Percentiles rank a stretch among this genome's conserved stretches.
Conservation (phyloP, 2,329 filamentous ascomycete species). For the Cytospora piceae region DNA sequence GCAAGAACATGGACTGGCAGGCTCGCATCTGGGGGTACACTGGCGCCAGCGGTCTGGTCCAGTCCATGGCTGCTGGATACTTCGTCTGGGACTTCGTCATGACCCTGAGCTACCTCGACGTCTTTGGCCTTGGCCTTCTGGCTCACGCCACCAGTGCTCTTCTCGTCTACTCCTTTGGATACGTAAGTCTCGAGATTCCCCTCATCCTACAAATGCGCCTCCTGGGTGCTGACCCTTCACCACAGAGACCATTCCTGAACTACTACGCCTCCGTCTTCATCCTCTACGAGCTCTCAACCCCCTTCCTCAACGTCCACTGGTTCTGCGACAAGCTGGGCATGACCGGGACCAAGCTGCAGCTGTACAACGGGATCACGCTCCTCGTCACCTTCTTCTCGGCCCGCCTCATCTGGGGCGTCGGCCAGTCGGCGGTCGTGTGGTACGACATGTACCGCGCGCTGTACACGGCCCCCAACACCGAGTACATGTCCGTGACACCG, state of each 20-base stretch:
- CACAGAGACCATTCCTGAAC: slow-evolving; percentile 79
- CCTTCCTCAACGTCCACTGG: slow-evolving; percentile 89
- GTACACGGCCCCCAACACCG: slow-evolving; percentile 44
- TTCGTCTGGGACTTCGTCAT: slow-evolving; percentile 82
- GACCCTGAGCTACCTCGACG: slow-evolving; percentile 67
- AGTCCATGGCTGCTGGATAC: slow-evolving; percentile 78
- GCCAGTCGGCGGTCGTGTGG: slow-evolving; percentile 71
- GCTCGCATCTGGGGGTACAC: slow-evolving; percentile 80
- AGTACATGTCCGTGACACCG: slow-evolving; percentile 40
- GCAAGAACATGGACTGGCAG: slow-evolving; percentile 66
- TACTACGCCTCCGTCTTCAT: slow-evolving; percentile 82
- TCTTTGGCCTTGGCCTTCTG: slow-evolving; percentile 77
- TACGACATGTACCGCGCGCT: slow-evolving; percentile 68
- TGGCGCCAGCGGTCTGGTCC: slow-evolving; percentile 71
- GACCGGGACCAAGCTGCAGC: slow-evolving; percentile 73
- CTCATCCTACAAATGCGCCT: background rate
- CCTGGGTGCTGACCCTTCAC: slow-evolving; percentile 2
- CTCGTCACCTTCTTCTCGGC: slow-evolving; percentile 76
- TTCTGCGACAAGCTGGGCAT: slow-evolving; percentile 86
- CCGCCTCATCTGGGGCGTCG: slow-evolving; percentile 78
- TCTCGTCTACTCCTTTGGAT: slow-evolving; percentile 75
- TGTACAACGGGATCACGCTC: slow-evolving; percentile 76
- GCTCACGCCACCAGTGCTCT: slow-evolving; percentile 77
- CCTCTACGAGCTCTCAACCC: slow-evolving; percentile 83
- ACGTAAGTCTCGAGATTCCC: slow-evolving; percentile 59